phyloP scores from a whole-genome alignment of 1,284 basidiomycete species.

The Marasmius fiardii region DNA sequence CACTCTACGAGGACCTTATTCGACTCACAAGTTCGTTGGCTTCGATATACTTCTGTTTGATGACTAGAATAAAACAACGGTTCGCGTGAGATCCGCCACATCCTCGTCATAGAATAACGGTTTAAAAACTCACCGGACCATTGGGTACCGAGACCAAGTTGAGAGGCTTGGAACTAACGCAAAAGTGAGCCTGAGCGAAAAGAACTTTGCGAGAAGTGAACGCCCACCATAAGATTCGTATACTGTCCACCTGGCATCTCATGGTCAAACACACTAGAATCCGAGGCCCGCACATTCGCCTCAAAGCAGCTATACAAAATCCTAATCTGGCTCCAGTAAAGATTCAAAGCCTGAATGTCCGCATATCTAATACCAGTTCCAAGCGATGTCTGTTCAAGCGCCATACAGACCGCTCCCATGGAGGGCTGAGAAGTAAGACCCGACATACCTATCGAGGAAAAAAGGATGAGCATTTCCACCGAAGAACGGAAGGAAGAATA shows the following conservation, averaged over 20 bases:
- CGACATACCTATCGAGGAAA: slow-evolving; percentile 79
- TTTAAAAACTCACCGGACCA: slow-evolving; percentile 70
- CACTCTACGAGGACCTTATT: slow-evolving; percentile 6
- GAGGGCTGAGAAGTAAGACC: slow-evolving; percentile 98
- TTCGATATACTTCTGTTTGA: slow-evolving; percentile 99
- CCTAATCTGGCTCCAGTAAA: slow-evolving; percentile 98
- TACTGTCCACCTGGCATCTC: slow-evolving; percentile 99
- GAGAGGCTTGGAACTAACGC: slow-evolving; percentile 99
- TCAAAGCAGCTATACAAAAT: slow-evolving; percentile 97
- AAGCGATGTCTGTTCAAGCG: slow-evolving; percentile 92
- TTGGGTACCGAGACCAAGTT: slow-evolving; percentile 95
- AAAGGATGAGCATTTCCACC: background rate
- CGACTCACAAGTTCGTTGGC: slow-evolving; percentile 83
- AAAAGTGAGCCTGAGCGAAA: slow-evolving; percentile 3
- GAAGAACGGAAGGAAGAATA: slow-evolving; percentile 7
- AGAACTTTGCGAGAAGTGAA: background rate
- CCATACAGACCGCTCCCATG: slow-evolving; percentile 95
- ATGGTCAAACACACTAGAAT: slow-evolving; percentile 97
- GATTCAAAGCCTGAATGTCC: slow-evolving; percentile 96
- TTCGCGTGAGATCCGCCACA: slow-evolving; percentile 12
- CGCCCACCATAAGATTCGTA: slow-evolving; percentile 85
- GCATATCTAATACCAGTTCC: slow-evolving; percentile 98
- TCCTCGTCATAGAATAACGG: slow-evolving; percentile 1
- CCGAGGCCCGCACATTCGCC: slow-evolving; percentile 95
- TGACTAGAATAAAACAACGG: slow-evolving; percentile 51